Evolutionary conservation across 306 rosid species (phyloP).

Genomic region (Mimosa pudica): DNA sequence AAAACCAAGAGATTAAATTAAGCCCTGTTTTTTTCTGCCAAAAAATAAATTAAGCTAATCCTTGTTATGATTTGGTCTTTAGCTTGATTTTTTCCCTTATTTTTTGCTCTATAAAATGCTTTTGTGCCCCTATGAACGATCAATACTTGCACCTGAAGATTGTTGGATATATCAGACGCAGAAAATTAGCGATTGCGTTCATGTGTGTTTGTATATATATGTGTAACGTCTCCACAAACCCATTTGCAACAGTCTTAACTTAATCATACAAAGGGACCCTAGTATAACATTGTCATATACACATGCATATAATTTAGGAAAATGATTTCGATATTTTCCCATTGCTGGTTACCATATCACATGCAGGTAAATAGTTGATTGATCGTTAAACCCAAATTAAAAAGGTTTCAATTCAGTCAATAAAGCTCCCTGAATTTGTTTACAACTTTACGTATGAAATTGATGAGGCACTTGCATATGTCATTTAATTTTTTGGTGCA

Average conservation of each 20-base stretch:
- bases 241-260: constrained; percentile 1
- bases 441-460: neutral
- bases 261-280: neutral
- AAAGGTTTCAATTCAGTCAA: neutral
- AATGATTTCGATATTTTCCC: constrained; percentile 20
- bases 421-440: neutral
- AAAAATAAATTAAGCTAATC: too few relatives aligned
- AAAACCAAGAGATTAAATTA: too few relatives aligned
- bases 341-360: neutral
- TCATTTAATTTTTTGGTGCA: neutral
- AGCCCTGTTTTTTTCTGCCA: too few relatives aligned
- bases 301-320: neutral
- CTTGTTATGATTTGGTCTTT: too few relatives aligned
- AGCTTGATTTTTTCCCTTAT: too few relatives aligned
- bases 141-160: too few relatives aligned
- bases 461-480: neutral
- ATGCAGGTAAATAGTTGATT: neutral
- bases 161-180: too few relatives aligned
- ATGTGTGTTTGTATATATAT: too few relatives aligned
- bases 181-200: too few relatives aligned
- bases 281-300: neutral
- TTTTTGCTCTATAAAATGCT: too few relatives aligned
- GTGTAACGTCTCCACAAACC: neutral
- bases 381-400: neutral
- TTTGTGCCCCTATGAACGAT: too few relatives aligned